phyloP scores from a whole-genome alignment of 1,284 basidiomycete genomes.

The Porodaedalea pini region DNA sequence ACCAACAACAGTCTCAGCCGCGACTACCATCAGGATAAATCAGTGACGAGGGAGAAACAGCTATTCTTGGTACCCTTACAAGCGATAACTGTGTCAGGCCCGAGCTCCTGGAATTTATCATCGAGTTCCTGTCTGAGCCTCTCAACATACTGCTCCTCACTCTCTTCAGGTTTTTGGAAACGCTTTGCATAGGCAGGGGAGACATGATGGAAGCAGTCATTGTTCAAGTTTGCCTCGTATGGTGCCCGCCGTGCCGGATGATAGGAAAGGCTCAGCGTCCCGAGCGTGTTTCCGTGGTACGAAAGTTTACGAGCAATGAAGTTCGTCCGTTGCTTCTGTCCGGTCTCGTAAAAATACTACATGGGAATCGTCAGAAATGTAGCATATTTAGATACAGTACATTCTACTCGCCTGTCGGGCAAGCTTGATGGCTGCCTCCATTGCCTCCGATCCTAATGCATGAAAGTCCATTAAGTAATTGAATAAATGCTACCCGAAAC shows the following conservation, averaged over 20 bases:
- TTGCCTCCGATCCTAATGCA: slow-evolving; percentile 71
- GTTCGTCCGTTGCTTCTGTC: slow-evolving; percentile 65
- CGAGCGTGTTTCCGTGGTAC: slow-evolving; percentile 82
- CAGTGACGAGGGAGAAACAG: background rate
- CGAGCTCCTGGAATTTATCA: slow-evolving; percentile 76
- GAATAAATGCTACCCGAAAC: background rate
- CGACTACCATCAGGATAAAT: slow-evolving; percentile 46
- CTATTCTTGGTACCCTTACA: slow-evolving; percentile 43
- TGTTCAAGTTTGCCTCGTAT: slow-evolving; percentile 61
- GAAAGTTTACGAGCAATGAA: slow-evolving; percentile 79
- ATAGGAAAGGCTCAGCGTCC: slow-evolving; percentile 62
- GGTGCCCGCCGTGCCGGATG: slow-evolving; percentile 65
- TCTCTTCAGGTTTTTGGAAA: slow-evolving; percentile 65
- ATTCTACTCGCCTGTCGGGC: slow-evolving; percentile 56
- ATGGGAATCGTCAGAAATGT: too few species aligned
- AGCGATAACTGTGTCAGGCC: slow-evolving; percentile 74
- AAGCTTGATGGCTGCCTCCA: slow-evolving; percentile 78
- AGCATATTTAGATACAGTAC: background rate
- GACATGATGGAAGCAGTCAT: slow-evolving; percentile 70
- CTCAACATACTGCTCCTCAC: slow-evolving; percentile 73
- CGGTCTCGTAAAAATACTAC: slow-evolving; percentile 67
- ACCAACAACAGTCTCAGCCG: slow-evolving; percentile 80
- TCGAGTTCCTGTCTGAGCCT: slow-evolving; percentile 76
- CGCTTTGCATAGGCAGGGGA: slow-evolving; percentile 83
- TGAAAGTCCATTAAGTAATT: background rate